Evolutionary conservation across 345 rosid species (phyloP).

Genomic region (Ailanthus altissimus): DNA sequence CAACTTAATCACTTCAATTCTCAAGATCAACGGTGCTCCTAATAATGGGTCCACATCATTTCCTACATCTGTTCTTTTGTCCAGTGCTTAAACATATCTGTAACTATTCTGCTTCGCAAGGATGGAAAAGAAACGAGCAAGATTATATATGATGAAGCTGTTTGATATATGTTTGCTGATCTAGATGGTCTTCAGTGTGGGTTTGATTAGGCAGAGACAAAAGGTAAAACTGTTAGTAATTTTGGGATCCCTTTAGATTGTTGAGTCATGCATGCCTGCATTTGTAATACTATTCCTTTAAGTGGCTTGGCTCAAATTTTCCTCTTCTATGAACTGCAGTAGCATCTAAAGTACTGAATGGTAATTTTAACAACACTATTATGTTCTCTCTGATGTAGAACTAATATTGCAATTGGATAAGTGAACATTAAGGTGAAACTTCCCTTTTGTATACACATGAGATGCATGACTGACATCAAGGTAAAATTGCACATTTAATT

Average conservation of each 20-base stretch:
- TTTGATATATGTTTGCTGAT: conserved; percentile 1
- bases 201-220: neutral
- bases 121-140: neutral
- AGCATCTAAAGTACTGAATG: neutral
- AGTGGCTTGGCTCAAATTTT: neutral
- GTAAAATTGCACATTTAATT: neutral
- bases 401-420: neutral
- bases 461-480: neutral
- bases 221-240: neutral
- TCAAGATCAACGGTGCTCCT: conserved; percentile 68
- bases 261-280: conserved; percentile 3
- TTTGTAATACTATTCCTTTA: conserved; percentile 1
- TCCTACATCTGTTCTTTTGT: conserved; percentile 50
- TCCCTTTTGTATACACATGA: neutral
- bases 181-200: conserved; percentile 2
- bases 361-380: neutral
- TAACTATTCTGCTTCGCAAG: neutral
- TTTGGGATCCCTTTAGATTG: neutral
- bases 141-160: conserved; percentile 5
- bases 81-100: conserved; percentile 26
- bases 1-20: conserved; percentile 77
- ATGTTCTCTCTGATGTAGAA: neutral
- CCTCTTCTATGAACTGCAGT: neutral
- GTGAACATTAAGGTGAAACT: neutral
- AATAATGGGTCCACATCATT: conserved; percentile 75